These are phyloP conservation scores for Luffa acutangula DNA, from an alignment of 306 rosid species.

Conservation along the genomic window DNA sequence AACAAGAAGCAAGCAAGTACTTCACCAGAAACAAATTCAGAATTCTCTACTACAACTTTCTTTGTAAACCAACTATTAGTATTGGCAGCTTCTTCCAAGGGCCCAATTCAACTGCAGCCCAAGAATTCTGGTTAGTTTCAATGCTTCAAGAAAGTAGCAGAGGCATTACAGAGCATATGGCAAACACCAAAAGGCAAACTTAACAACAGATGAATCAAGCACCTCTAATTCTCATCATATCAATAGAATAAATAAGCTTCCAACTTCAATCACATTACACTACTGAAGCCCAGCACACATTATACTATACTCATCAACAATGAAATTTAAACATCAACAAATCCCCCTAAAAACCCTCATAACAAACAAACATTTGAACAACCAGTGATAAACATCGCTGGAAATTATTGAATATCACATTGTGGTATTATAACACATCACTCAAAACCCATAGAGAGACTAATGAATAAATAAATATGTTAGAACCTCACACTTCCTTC, in stretches of 20 bases:
- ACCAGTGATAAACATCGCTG: not conserved
- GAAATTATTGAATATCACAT: slow-evolving; percentile 1
- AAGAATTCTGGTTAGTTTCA: not conserved
- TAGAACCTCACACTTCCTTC: not conserved
- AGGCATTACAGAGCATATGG: not conserved
- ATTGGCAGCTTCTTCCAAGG: not conserved
- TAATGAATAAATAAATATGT: not conserved
- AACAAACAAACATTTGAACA: not conserved
- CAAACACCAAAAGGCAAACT: not conserved
- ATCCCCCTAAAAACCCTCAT: not conserved
- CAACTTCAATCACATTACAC: not conserved
- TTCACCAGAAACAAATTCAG: not conserved
- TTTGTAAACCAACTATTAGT: not conserved
- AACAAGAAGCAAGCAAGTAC: not conserved
- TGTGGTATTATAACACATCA: slow-evolving; percentile 2
- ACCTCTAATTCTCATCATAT: not conserved
- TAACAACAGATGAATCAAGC: not conserved
- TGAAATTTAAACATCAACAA: not conserved
- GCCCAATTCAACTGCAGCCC: not conserved
- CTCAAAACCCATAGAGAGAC: not conserved
- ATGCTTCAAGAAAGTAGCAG: not conserved
- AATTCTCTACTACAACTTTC: too few species aligned
- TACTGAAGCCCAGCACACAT: not conserved
- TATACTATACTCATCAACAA: not conserved
- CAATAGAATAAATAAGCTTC: not conserved